Evolutionary conservation across 331 rosid species (phyloP).

Genomic region (Phaseolus coccineus): DNA sequence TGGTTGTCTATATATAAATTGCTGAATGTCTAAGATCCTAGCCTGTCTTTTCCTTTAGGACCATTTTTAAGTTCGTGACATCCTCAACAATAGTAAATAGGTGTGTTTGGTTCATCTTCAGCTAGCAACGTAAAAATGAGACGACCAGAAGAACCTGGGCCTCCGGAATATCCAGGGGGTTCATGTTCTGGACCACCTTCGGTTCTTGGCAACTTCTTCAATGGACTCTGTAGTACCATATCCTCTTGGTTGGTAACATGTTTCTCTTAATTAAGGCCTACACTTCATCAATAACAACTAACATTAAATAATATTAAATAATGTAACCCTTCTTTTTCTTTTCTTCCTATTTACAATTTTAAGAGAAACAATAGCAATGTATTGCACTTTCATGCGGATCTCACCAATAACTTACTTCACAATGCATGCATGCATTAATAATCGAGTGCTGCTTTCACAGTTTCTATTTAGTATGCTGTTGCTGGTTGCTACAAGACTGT

Average conservation of each 20-base stretch:
- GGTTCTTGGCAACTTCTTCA: constrained; percentile 36
- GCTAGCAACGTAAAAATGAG: constrained; percentile 31
- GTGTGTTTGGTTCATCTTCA: background rate
- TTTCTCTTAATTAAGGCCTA: constrained; percentile 13
- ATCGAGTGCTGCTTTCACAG: constrained; percentile 33
- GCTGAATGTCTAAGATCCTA: background rate
- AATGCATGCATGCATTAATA: background rate
- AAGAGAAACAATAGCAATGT: background rate
- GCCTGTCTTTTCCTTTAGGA: background rate
- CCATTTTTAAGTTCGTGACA: background rate
- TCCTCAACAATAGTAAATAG: background rate
- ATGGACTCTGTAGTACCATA: constrained; percentile 41
- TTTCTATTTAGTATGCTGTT: constrained; percentile 49
- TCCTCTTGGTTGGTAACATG: constrained; percentile 58
- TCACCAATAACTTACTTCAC: background rate
- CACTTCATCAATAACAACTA: background rate
- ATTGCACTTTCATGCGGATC: background rate
- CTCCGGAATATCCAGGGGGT: background rate
- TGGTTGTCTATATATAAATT: background rate
- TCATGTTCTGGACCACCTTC: constrained; percentile 35
- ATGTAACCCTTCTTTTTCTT: background rate
- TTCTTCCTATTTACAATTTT: background rate
- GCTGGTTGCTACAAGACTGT: constrained; percentile 61
- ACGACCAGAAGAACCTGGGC: constrained; percentile 43
- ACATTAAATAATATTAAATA: background rate